These are phyloP conservation scores for Venturiaceae sp. DNA, from an alignment of 2,329 filamentous ascomycete genomes.

Conservation along the genomic window DNA sequence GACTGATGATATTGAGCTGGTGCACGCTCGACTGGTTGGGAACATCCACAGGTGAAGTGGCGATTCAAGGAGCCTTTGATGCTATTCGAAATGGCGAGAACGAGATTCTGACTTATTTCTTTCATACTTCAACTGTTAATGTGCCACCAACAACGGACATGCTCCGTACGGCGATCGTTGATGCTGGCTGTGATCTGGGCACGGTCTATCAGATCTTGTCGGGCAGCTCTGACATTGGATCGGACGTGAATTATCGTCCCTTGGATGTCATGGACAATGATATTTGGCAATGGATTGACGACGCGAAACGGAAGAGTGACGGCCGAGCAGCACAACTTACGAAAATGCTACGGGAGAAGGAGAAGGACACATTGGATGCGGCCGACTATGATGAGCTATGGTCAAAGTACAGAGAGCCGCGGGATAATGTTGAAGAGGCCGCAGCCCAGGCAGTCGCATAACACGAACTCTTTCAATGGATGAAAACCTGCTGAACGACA, in stretches of 20 bases:
- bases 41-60: not conserved
- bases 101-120: not conserved
- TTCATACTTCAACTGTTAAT: not conserved
- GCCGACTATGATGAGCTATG: not conserved
- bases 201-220: not conserved
- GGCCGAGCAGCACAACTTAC: not conserved
- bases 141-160: not conserved
- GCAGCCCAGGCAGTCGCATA: not conserved
- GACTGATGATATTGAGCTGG: not conserved
- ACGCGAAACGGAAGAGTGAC: not conserved
- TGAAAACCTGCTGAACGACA: not conserved
- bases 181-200: not conserved
- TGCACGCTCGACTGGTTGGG: slow-evolving; percentile 1
- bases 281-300: not conserved
- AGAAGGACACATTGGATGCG: not conserved
- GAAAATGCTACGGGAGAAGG: not conserved
- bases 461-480: slow-evolving; percentile 20
- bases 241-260: not conserved
- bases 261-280: not conserved
- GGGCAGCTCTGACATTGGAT: not conserved
- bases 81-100: not conserved
- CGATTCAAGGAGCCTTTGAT: not conserved
- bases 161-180: not conserved
- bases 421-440: not conserved
- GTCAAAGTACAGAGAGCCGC: not conserved